Evolutionary conservation across 768 basidiomycete genomes (phyloP), one percentile per base, ranked within the genome.

Genomic region (Mycena galericulata): DNA sequence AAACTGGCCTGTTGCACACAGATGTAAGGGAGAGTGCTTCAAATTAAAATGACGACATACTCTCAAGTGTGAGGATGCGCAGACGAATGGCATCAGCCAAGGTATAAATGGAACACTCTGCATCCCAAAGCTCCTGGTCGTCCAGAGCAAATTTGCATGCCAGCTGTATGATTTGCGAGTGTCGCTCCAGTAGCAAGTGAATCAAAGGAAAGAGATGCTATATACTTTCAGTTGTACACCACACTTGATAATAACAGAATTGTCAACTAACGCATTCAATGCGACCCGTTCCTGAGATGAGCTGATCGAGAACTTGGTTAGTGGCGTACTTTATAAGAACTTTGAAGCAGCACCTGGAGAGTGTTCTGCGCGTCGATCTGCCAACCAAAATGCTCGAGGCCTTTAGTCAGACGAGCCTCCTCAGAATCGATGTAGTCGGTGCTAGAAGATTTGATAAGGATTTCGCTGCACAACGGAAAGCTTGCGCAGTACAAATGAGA

Each of bases 281-380:
- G 24, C 51, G 49, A 32, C 62, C 41, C 41, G 51, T 54, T 40
- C 62, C 62, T n/a, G 51, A 20, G 29, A 63, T 63, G 40, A 55
- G 17, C 51, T 55, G n/a, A n/a, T n/a, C n/a, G 38, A 27, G 15
- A 10, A 45, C 3, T 32, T 9, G 22, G 20, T 45, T 45, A 63
- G 22, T 43, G 4, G 4, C 45, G 27, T 30, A n/a, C 34, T 3
- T 34, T 32, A 43, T 53, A 38, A 22, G 24, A 22, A 45, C 14
- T 29, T 17, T 9, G 5, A 45, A 58, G 40, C 10, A 22, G 41
- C n/a, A 63, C 62, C 62, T 41, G 53, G 4, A 63, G 62, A 41
- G 62, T 63, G 20, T 63, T 63, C 7, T 63, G n/a, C 2, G 61
- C 62, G 22, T 63, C 62, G 27, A 63, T 40, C 22, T 54, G 36